phyloP scores from a whole-genome alignment of 2,329 filamentous ascomycete genomes.

The Ophiostoma australiae region DNA sequence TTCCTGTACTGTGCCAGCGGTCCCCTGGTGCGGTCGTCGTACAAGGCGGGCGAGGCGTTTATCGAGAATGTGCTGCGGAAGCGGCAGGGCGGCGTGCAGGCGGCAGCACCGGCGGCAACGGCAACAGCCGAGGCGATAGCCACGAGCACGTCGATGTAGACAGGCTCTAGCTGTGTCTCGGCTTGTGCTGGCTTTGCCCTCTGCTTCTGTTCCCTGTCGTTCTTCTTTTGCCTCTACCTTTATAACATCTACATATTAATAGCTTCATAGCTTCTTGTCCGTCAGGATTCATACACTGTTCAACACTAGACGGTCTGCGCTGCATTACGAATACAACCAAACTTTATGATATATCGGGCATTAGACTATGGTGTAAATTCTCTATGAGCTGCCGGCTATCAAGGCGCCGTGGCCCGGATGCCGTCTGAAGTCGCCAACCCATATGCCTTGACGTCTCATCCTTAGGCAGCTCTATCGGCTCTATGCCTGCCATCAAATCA shows the following conservation, averaged over 20 bases:
- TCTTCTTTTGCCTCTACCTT: not conserved
- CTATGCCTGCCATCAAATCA: too few relatives aligned
- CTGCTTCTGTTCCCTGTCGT: not conserved
- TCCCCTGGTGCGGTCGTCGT: constrained; percentile 86
- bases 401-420: not conserved
- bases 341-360: not conserved
- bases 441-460: not conserved
- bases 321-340: constrained; percentile 4
- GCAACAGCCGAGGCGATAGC: constrained; percentile 6
- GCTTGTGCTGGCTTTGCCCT: not conserved
- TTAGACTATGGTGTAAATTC: too few relatives aligned
- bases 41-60: constrained; percentile 97
- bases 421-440: not conserved
- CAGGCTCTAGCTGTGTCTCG: not conserved
- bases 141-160: not conserved
- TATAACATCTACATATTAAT: constrained; percentile 6
- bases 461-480: too few relatives aligned
- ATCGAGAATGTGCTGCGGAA: constrained; percentile 97
- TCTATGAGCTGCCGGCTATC: not conserved
- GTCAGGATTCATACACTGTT: not conserved
- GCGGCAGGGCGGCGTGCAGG: constrained; percentile 46
- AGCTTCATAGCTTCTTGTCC: not conserved
- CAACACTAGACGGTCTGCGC: constrained; percentile 2
- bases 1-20: constrained; percentile 96
- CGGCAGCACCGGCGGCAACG: not conserved